phyloP scores from a whole-genome alignment of 2,329 filamentous ascomycete species.

The Diaporthe citri region DNA sequence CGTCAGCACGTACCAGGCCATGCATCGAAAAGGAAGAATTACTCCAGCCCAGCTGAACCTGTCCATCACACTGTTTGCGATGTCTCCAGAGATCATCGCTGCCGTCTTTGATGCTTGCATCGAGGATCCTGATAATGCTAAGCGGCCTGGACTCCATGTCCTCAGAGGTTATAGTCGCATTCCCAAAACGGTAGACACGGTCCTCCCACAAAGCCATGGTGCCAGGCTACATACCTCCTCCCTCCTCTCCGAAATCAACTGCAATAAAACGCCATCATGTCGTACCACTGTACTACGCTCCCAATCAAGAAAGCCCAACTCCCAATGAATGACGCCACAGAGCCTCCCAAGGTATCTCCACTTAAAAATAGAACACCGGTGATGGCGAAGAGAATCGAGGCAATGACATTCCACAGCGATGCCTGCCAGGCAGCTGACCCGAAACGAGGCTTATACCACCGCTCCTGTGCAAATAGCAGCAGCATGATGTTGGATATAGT shows the following conservation, averaged over 20 bases:
- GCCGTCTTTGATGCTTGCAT: neutral
- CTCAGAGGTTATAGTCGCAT: neutral
- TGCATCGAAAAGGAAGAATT: neutral
- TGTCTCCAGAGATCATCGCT: neutral
- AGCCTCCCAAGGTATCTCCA: neutral
- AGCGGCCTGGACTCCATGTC: neutral
- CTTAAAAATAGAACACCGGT: neutral
- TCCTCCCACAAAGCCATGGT: neutral
- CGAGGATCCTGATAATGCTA: neutral
- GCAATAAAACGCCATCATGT: conserved; percentile 44
- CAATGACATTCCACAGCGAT: neutral
- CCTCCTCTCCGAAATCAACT: neutral
- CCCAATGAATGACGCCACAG: conserved; percentile 35
- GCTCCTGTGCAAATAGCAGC: neutral
- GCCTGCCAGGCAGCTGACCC: neutral
- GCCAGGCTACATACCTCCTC: too few relatives aligned
- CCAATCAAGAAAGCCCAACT: conserved; percentile 39
- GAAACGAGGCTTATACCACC: conserved; percentile 9
- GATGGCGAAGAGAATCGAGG: conserved; percentile 1
- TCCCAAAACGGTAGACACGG: neutral
- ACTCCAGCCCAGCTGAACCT: neutral
- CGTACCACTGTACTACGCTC: conserved; percentile 41
- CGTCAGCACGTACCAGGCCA: neutral
- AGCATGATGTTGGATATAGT: conserved; percentile 14
- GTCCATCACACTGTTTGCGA: neutral